Evolutionary conservation across 371 early-diverging fungal genomes (phyloP).

Genomic region (Lichtheimia ramosa): DNA sequence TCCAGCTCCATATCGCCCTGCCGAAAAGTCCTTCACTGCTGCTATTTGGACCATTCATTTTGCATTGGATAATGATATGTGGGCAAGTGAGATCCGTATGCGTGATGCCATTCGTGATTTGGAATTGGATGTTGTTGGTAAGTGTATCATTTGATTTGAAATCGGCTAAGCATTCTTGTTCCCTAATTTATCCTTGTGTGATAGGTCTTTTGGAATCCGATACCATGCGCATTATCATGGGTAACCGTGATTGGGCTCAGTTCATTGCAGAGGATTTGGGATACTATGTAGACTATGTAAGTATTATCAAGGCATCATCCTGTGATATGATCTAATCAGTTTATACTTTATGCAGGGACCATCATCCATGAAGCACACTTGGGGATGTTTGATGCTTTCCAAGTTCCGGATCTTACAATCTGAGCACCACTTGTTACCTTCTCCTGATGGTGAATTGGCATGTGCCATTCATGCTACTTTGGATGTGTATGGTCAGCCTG

Average conservation of each 20-base stretch:
- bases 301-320: slow-evolving; percentile 1
- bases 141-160: slow-evolving; percentile 7
- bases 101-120: slow-evolving; percentile 76
- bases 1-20: slow-evolving; percentile 63
- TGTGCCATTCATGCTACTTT: slow-evolving; percentile 86
- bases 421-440: slow-evolving; percentile 75
- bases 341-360: slow-evolving; percentile 48
- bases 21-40: slow-evolving; percentile 73
- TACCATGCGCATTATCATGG: slow-evolving; percentile 82
- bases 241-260: slow-evolving; percentile 84
- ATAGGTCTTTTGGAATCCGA: slow-evolving; percentile 78
- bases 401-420: slow-evolving; percentile 80
- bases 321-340: background rate
- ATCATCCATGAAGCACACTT: slow-evolving; percentile 82
- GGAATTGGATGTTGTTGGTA: slow-evolving; percentile 79
- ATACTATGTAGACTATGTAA: slow-evolving; percentile 77
- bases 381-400: slow-evolving; percentile 86
- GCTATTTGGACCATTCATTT: slow-evolving; percentile 90
- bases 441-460: slow-evolving; percentile 82
- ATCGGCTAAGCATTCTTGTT: background rate
- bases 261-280: slow-evolving; percentile 76
- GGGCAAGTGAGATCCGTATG: slow-evolving; percentile 76
- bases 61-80: slow-evolving; percentile 84
- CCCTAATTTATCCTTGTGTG: background rate
- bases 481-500: slow-evolving; percentile 77